A percentile compares a stretch with the other conserved stretches of the same genome.
Conservation (phyloP, 2,329 filamentous ascomycete genomes). For the Hirsutella rhossiliensis region DNA sequence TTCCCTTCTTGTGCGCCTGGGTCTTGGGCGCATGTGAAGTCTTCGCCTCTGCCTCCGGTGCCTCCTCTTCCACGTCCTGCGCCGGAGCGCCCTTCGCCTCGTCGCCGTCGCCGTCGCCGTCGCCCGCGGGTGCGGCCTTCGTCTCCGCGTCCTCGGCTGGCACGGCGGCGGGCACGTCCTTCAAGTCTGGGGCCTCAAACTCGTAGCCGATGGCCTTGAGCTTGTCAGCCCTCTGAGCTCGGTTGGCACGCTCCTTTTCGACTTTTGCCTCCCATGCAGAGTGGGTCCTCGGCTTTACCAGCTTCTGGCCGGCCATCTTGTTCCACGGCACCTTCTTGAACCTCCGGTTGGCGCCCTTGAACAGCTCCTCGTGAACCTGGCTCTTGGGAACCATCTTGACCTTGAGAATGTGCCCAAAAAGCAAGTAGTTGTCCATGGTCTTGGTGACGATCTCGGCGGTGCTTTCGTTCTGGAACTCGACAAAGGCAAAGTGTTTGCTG, state of each 20-base stretch:
- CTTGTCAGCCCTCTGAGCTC: slow-evolving; percentile 58
- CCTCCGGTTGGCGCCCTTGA: slow-evolving; percentile 80
- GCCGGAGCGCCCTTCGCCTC: slow-evolving; percentile 8
- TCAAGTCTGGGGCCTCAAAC: slow-evolving; percentile 62
- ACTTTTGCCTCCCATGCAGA: slow-evolving; percentile 71
- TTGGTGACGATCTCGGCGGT: slow-evolving; percentile 82
- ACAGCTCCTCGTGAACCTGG: slow-evolving; percentile 69
- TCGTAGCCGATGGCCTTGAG: slow-evolving; percentile 76
- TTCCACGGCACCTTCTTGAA: slow-evolving; percentile 86
- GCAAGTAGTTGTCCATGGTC: slow-evolving; percentile 95
- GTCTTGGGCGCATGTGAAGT: slow-evolving; percentile 13
- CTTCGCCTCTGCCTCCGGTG: slow-evolving; percentile 11
- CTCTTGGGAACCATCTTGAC: slow-evolving; percentile 68
- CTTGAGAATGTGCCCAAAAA: slow-evolving; percentile 90
- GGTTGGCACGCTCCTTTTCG: slow-evolving; percentile 57
- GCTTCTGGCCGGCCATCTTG: slow-evolving; percentile 65
- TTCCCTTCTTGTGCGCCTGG: slow-evolving; percentile 26
- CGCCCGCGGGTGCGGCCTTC: slow-evolving; percentile 20
- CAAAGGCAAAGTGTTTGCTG: slow-evolving; percentile 88
- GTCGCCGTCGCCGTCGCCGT: slow-evolving; percentile 9
- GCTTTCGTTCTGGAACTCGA: slow-evolving; percentile 72
- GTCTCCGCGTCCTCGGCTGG: slow-evolving; percentile 23
- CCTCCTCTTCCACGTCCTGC: slow-evolving; percentile 6
- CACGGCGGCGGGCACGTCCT: slow-evolving; percentile 34
- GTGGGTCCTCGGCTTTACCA: slow-evolving; percentile 62